A percentile compares a stretch with the other conserved stretches of the same genome.
Conservation (phyloP, 768 basidiomycete species). For the Russula compacta region DNA sequence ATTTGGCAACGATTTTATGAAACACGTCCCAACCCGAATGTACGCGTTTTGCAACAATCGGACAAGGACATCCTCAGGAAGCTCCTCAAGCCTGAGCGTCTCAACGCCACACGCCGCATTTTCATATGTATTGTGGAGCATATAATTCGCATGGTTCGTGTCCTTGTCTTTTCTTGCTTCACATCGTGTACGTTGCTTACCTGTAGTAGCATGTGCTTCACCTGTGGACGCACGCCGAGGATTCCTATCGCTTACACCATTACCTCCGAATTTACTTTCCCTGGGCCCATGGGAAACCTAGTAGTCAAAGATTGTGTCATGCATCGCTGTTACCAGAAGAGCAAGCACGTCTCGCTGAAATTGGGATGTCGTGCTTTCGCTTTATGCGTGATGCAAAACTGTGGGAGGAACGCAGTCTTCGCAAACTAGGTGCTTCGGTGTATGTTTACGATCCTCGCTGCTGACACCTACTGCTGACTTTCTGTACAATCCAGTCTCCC, state of each 20-base stretch:
- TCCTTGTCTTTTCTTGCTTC: background rate
- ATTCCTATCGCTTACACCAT: conserved; percentile 12
- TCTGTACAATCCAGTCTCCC: background rate
- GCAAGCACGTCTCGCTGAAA: conserved; percentile 6
- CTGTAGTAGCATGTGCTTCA: conserved; percentile 6
- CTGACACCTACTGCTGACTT: background rate
- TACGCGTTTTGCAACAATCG: conserved; percentile 12
- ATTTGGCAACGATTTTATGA: conserved; percentile 15
- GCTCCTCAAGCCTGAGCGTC: conserved; percentile 13
- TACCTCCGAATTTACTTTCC: conserved; percentile 17
- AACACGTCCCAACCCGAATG: background rate
- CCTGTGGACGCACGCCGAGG: conserved; percentile 14
- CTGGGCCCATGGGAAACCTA: conserved; percentile 10
- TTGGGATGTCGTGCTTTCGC: conserved; percentile 9
- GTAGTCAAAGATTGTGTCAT: conserved; percentile 6
- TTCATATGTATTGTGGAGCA: conserved; percentile 10
- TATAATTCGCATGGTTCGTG: conserved; percentile 1
- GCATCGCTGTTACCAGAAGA: conserved; percentile 5
- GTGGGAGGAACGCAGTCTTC: conserved; percentile 11
- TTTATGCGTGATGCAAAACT: conserved; percentile 11
- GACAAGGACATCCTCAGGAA: conserved; percentile 10
- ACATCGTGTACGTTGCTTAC: background rate
- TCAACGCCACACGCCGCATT: conserved; percentile 4
- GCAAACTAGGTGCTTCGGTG: background rate
- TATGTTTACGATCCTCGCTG: background rate